Evolutionary conservation across 345 rosid species (phyloP).

Genomic region (Eucalyptus paniculata): DNA sequence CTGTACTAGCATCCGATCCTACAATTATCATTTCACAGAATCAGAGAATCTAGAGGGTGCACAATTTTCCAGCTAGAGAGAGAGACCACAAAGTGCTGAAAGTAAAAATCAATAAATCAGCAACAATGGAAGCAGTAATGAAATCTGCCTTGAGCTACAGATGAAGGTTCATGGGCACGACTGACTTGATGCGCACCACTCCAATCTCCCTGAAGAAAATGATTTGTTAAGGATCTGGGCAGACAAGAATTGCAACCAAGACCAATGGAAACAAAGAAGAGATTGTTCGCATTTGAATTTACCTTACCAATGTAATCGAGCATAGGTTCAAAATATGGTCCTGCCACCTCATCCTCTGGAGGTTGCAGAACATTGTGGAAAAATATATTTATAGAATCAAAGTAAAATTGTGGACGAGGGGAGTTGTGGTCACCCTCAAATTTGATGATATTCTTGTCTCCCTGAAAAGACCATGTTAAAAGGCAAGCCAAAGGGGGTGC

Average conservation of each 20-base stretch:
- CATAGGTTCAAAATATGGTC: slow-evolving; percentile 39
- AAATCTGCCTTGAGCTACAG: slow-evolving; percentile 26
- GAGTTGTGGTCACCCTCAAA: slow-evolving; percentile 99
- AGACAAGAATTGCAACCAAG: background rate
- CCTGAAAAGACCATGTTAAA: slow-evolving; percentile 27
- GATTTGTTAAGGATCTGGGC: background rate
- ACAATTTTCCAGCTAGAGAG: background rate
- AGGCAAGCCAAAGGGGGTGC: background rate
- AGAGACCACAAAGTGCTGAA: background rate
- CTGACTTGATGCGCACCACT: slow-evolving; percentile 29
- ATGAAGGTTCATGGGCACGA: slow-evolving; percentile 34
- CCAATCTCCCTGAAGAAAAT: slow-evolving; percentile 57
- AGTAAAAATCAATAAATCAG: background rate
- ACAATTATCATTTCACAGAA: background rate
- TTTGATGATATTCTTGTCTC: slow-evolving; percentile 95
- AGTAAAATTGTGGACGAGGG: slow-evolving; percentile 91
- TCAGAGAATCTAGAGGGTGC: background rate
- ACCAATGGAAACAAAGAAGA: background rate
- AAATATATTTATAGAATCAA: slow-evolving; percentile 88
- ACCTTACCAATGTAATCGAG: slow-evolving; percentile 77
- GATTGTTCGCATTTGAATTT: slow-evolving; percentile 12
- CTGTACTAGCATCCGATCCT: slow-evolving; percentile 40
- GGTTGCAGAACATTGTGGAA: slow-evolving; percentile 96
- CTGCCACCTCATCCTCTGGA: slow-evolving; percentile 69
- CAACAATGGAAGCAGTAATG: background rate